Conservation (phyloP, 192 early-diverging fungal species). For the Lobosporangium transversale region DNA sequence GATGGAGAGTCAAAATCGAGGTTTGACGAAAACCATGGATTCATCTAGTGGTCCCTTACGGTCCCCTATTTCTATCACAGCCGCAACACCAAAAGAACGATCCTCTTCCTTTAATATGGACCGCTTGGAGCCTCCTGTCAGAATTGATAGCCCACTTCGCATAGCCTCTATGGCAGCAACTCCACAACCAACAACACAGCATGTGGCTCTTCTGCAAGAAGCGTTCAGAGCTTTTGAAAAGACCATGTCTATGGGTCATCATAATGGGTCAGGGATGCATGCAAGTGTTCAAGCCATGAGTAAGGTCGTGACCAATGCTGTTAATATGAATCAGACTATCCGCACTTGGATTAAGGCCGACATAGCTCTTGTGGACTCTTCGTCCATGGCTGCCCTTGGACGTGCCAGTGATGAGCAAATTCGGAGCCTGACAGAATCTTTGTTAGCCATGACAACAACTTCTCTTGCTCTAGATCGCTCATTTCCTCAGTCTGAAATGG, state of each 20-base stretch:
- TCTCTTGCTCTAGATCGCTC: neutral
- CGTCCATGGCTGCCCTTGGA: conserved; percentile 31
- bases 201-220: conserved; percentile 26
- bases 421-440: conserved; percentile 35
- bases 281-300: conserved; percentile 10
- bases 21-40: neutral
- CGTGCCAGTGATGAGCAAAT: conserved; percentile 46
- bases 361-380: conserved; percentile 35
- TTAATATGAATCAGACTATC: conserved; percentile 44
- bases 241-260: neutral
- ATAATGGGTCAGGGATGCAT: neutral
- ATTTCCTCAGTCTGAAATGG: conserved; percentile 1
- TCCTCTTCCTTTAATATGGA: neutral
- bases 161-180: neutral
- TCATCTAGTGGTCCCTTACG: conserved; percentile 1
- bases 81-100: conserved; percentile 4
- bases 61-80: conserved; percentile 2
- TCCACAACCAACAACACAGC: conserved; percentile 11
- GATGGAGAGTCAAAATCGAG: conserved; percentile 16
- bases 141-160: conserved; percentile 6
- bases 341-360: conserved; percentile 37
- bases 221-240: conserved; percentile 43
- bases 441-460: conserved; percentile 14
- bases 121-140: conserved; percentile 7
- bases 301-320: conserved; percentile 24